Evolutionary conservation across 2,329 filamentous ascomycete genomes (phyloP), one percentile per base, ranked within the genome.

Genomic region (Pestalotiopsis sp.): DNA sequence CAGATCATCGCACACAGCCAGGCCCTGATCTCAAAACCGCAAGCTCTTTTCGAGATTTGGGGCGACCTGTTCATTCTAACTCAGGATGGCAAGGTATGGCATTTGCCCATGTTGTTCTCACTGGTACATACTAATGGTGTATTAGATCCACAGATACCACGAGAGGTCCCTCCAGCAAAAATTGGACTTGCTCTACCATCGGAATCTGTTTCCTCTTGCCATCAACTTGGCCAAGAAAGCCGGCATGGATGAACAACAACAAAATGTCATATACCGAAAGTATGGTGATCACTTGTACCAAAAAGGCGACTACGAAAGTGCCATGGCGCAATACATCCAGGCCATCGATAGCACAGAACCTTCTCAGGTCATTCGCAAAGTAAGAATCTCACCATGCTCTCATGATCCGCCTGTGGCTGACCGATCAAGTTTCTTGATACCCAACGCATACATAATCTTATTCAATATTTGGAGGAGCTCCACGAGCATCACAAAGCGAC

Each of bases 311-410:
- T 99, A 95, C 76, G 96, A 99, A 76, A 96, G 93, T 6, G 95
- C 97, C n/a, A 99, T 99, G 97, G 92, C 97, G 75, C 96, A 98
- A 79, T 99, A 99, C 77, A 90, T 99, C 71, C 92, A 94, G 74
- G 95, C 97, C 0, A 98, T 99, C 69, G 95, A 98, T 77, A 96
- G 93, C 69, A 98, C 95, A 0, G 95, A 98, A 75, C 95, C 95
- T 6, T 98, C 95, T 1, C 95, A 98, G 76, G 94, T 98, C 61
- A 98, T 98, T 76, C 89, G 95, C 74, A 98, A 97, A 84, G 92
- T 93, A 76, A 65, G 74, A 20, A 12, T n/a, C 4, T 4, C 5
- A 5, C n/a, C 25, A 41, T 1, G n/a, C 31, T 45, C 31, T 25
- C 14, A 31, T 71, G 38, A 3, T 6, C 31, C 6, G 38, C 41